phyloP scores from a whole-genome alignment of 495 filamentous ascomycete genomes.

The Neurospora sp. region DNA sequence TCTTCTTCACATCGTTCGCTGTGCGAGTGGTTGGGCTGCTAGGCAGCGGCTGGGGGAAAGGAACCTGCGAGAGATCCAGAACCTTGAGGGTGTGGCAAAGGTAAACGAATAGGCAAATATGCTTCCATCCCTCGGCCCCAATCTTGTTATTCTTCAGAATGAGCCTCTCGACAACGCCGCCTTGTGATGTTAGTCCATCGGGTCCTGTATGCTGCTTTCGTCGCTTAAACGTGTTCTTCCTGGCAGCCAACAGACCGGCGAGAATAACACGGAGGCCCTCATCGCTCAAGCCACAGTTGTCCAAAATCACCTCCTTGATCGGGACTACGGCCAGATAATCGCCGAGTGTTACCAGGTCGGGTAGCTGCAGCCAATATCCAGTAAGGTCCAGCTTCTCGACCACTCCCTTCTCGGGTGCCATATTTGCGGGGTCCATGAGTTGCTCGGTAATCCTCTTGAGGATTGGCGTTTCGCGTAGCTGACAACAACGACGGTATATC shows the following conservation, averaged over 20 bases:
- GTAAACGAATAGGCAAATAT: slow-evolving; percentile 82
- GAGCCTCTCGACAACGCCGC: slow-evolving; percentile 75
- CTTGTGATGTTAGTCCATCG: slow-evolving; percentile 29
- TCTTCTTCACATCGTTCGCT: slow-evolving; percentile 6
- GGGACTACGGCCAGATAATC: slow-evolving; percentile 94
- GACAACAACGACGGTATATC: slow-evolving; percentile 92
- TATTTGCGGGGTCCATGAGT: slow-evolving; percentile 58
- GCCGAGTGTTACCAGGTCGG: slow-evolving; percentile 75
- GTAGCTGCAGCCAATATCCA: slow-evolving; percentile 69
- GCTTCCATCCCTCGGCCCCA: slow-evolving; percentile 77
- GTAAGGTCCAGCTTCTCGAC: slow-evolving; percentile 75
- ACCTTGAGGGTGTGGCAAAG: slow-evolving; percentile 79
- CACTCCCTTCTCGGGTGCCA: slow-evolving; percentile 50
- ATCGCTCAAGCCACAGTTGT: slow-evolving; percentile 78
- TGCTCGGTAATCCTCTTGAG: slow-evolving; percentile 82
- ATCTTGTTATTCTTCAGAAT: slow-evolving; percentile 91
- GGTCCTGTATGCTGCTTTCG: slow-evolving; percentile 29
- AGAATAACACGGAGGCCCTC: slow-evolving; percentile 79
- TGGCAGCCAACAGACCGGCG: slow-evolving; percentile 75
- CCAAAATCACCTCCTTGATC: slow-evolving; percentile 71
- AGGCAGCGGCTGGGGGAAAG: slow-evolving; percentile 49
- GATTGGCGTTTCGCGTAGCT: slow-evolving; percentile 82
- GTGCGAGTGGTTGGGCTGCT: background rate
- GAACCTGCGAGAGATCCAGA: slow-evolving; percentile 76
- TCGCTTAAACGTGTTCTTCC: slow-evolving; percentile 41